Percentiles rank a stretch among this genome's conserved stretches.
phyloP scores from a whole-genome alignment of 2,329 filamentous ascomycete species.

The Boeremia exigua region DNA sequence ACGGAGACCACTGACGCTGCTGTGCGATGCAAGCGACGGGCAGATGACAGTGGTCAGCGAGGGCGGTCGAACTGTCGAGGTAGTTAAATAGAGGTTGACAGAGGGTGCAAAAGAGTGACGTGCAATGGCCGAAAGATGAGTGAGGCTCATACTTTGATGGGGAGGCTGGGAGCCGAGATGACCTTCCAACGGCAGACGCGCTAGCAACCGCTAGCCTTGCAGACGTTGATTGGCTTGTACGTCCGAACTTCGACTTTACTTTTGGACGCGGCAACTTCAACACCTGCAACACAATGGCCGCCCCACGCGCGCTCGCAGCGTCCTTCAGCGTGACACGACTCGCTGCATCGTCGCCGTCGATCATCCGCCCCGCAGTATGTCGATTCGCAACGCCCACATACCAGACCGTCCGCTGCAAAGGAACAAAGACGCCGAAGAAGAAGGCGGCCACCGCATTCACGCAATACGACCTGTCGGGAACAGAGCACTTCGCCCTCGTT shows the following conservation, averaged over 20 bases:
- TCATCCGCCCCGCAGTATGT: constrained; percentile 24
- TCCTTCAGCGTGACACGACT: constrained; percentile 39
- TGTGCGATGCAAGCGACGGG: too few relatives aligned
- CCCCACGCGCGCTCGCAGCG: constrained; percentile 42
- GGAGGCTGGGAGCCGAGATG: too few relatives aligned
- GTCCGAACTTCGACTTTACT: neutral
- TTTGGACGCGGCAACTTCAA: constrained; percentile 13
- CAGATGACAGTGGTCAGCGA: too few relatives aligned
- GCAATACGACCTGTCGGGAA: constrained; percentile 66
- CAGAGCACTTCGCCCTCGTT: constrained; percentile 78
- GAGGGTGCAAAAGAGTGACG: too few relatives aligned
- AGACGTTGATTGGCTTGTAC: neutral
- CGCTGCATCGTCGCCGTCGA: constrained; percentile 15
- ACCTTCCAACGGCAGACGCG: too few relatives aligned
- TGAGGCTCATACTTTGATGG: too few relatives aligned
- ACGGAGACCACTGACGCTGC: too few relatives aligned
- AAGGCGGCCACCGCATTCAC: constrained; percentile 72
- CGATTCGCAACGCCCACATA: constrained; percentile 35
- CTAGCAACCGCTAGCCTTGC: too few relatives aligned
- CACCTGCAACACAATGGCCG: constrained; percentile 38
- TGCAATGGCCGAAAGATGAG: too few relatives aligned
- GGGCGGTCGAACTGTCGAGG: too few relatives aligned
- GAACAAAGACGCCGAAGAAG: constrained; percentile 53
- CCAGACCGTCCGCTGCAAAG: constrained; percentile 49
- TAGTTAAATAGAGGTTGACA: too few relatives aligned